Evolutionary conservation across 345 rosid species (phyloP).

Genomic region (Rubroshorea leprosula): DNA sequence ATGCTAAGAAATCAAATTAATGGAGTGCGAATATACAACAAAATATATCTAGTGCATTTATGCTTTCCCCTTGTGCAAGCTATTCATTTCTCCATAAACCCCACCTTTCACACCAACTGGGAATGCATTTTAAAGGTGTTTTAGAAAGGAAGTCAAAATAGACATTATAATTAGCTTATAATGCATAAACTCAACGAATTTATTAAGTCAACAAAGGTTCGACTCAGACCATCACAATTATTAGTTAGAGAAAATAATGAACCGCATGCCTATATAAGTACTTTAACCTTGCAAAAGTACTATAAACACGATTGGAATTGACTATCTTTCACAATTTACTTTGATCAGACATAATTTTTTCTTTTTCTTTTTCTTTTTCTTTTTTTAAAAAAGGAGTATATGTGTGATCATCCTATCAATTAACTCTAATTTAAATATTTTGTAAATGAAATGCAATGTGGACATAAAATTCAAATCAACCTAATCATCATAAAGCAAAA

Average conservation of each 20-base stretch:
- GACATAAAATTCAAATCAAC: conserved; percentile 13
- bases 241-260: neutral
- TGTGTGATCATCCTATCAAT: conserved; percentile 14
- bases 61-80: neutral
- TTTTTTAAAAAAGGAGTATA: conserved; percentile 26
- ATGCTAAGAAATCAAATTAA: no score
- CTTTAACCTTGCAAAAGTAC: conserved; percentile 14
- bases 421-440: neutral
- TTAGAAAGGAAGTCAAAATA: no score
- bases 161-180: no score
- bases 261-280: conserved; percentile 20
- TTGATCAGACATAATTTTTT: conserved; percentile 24
- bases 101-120: no score
- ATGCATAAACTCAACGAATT: no score
- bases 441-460: neutral
- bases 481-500: conserved; percentile 26
- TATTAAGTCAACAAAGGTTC: no score
- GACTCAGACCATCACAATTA: neutral
- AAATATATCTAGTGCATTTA: no score
- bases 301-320: conserved; percentile 2
- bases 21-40: neutral
- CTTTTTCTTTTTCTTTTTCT: no score
- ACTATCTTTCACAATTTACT: conserved; percentile 9
- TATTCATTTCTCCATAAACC: neutral
- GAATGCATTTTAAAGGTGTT: no score